phyloP scores from a whole-genome alignment of 768 basidiomycete genomes.

The Pleurotus eryngii region DNA sequence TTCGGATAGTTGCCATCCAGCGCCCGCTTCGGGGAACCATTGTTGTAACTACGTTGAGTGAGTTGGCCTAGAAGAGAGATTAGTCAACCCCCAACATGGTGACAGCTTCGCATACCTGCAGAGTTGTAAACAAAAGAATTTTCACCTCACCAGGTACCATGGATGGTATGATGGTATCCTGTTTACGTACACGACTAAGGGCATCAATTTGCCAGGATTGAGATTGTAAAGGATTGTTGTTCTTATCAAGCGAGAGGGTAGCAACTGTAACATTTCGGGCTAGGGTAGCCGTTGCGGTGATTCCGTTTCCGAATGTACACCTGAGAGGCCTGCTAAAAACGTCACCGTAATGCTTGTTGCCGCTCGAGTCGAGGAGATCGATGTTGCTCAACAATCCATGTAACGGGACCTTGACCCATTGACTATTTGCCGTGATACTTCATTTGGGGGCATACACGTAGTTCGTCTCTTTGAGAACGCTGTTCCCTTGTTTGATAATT shows the following conservation, averaged over 20 bases:
- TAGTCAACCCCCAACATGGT: not conserved
- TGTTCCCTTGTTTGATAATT: not conserved
- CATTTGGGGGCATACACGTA: not conserved
- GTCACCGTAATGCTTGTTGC: not conserved
- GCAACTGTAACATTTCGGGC: not conserved
- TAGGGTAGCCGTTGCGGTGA: not conserved
- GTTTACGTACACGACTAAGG: not conserved
- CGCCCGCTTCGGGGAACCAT: no score
- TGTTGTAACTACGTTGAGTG: not conserved
- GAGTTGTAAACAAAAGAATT: conserved; percentile 3
- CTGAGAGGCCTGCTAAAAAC: not conserved
- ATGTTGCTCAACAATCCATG: no score
- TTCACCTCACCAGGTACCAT: not conserved
- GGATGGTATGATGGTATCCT: not conserved
- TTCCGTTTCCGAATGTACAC: conserved; percentile 2
- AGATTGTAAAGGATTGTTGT: not conserved
- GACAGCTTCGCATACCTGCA: not conserved
- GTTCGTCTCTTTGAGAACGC: not conserved
- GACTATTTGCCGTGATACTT: not conserved
- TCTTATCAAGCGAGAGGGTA: not conserved
- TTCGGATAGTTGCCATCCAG: conserved; percentile 12
- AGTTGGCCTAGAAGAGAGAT: not conserved
- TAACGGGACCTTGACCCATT: not conserved
- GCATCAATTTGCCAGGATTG: not conserved
- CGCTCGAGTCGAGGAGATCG: not conserved